Base-by-base conservation (phyloP, 2,329 filamentous ascomycete species). In the Colletotrichum agaves region DNA sequence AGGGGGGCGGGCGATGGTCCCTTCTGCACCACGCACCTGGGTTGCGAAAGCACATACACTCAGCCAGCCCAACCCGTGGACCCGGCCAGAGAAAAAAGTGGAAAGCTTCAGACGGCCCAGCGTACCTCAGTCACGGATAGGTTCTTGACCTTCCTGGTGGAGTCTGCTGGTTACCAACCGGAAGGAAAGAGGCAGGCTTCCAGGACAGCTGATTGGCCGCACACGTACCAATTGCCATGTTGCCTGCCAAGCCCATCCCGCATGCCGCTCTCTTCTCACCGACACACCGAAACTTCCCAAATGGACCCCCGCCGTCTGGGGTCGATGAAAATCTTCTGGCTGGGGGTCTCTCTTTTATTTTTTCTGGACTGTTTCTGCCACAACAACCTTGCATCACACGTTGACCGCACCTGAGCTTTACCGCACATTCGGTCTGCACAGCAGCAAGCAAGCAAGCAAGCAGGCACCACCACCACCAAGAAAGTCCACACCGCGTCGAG, bases 251-350 rank as follows among this genome's bases (percentile, higher is more conserved):
- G 53, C 13, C 39, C 39, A 47, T 60, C 61, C 65, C 61, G 53
- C 55, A 64, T 70, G 64, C 55, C 56, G 65, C 47, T 65, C 56
- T 66, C 63, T 69, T 33, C 61, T 66, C 65, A 69, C 69, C 69
- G 69, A 70, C 53, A 66, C 69, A 70, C 69, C 67, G 69, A 62
- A 67, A 17, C 46, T 65, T 60, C 47, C 33, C 49, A 39, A 27
- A 27, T 66, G 23, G 21, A 50, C 47, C 47, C 47, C 27, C 43
- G 55, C 41, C 35, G 39, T 62, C 33, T 33, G 23, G 43, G 52
- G 63, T 46, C 46, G 52, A 27, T 61, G 35, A 37, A 63, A 67
- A 61, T 69, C 63, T 66, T 37, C 31, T 69, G 57, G 27, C 65
- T 21, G 46, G 21, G 37, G 11, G 23, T 46, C 59, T 23, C 44